Base-by-base conservation (phyloP, 495 filamentous ascomycete species). In the Aspergillus affinis region DNA sequence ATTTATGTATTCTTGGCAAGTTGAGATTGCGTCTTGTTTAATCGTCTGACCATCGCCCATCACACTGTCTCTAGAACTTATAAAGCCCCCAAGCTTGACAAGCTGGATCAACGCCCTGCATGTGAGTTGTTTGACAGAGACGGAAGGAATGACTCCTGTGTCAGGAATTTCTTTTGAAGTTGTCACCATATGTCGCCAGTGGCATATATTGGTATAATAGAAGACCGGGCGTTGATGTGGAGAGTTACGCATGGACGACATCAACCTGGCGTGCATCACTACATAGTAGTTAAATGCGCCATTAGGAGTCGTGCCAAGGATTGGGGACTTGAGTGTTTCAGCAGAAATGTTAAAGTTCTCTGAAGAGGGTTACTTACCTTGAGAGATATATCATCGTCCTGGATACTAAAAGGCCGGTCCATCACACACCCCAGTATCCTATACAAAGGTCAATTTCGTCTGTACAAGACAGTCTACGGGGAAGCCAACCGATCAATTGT, bases 401-500 rank as follows among this genome's bases (percentile, higher is more conserved):
- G 61, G 18, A 72, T 68, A 32, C 55, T 65, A 48, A 72, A 69
- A 0, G 69, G 69, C 26, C 67, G 66, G 54, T 66, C 66, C 57
- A 66, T 64, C 9, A 65, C 57, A 12, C 55, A 59, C 55, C 69
- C 61, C 17, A 72, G 62, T 1, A 59, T 69, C 49, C 69, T 72
- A 46, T 19, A 47, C 9, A 4, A 9, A 6, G 26, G 47, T 62
- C 18, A 63, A 56, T 23, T 17, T 15, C 26, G 32, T 12, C 9
- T 44, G 15, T 36, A 32, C 30, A 29, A 17, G 19, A 2, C 8
- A 48, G 29, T 8, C 15, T 21, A 48, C n/a, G 17, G 18, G 26
- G 21, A 4, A 15, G 51, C 51, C 18, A 50, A 72, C 69, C 69
- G 58, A 54, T 72, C 69, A 57, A 69, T 6, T 6, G 18, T 63